Conservation (phyloP, 768 basidiomycete genomes). For the Russula ochroleuca region DNA sequence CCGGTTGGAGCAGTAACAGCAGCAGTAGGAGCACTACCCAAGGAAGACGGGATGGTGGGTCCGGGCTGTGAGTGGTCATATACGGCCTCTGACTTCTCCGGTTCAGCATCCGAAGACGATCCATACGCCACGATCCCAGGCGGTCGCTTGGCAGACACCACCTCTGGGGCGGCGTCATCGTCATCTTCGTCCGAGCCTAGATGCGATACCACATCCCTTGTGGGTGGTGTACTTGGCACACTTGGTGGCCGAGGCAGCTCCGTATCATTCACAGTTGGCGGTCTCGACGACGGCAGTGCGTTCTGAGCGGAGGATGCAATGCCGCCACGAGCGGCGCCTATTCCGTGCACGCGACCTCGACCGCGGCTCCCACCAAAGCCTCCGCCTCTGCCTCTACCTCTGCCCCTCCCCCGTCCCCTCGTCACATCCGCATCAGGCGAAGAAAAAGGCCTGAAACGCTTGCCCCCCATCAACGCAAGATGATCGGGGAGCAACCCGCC, state of each 20-base stretch:
- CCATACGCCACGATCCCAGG: conserved; percentile 20
- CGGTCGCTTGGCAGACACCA: conserved; percentile 49
- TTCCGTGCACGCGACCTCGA: conserved; percentile 28
- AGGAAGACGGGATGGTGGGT: neutral
- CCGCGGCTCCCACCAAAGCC: conserved; percentile 2
- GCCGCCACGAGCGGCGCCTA: neutral
- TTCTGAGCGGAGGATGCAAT: neutral
- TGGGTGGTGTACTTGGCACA: conserved; percentile 10
- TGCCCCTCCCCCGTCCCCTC: conserved; percentile 3
- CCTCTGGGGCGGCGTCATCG: conserved; percentile 49
- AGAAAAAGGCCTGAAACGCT: conserved; percentile 35
- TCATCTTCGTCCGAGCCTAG: conserved; percentile 25
- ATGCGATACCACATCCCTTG: neutral
- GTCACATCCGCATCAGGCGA: conserved; percentile 9
- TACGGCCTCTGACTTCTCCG: neutral
- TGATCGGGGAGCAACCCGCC: conserved; percentile 63
- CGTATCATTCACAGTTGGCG: neutral
- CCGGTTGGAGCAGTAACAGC: neutral
- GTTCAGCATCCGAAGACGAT: conserved; percentile 9
- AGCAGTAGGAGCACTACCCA: neutral
- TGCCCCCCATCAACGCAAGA: conserved; percentile 39
- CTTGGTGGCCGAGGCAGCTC: neutral
- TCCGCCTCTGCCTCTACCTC: conserved; percentile 25
- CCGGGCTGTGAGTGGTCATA: neutral
- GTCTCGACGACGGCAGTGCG: neutral